Base-by-base conservation (phyloP, 2,329 filamentous ascomycete species). In the Venturia asperata region DNA sequence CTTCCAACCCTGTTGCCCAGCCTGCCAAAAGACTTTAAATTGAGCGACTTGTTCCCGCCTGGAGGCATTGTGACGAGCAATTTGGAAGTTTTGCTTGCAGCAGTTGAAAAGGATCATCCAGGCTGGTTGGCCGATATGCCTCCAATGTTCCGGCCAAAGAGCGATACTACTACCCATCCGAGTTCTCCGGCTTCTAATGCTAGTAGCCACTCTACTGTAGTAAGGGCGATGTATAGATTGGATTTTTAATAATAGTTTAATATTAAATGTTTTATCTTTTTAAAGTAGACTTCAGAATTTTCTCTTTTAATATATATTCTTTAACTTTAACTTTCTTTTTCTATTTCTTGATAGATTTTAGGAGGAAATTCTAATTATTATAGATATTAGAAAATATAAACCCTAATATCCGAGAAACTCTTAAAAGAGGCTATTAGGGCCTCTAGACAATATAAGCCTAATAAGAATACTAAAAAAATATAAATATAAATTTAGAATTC, bases 11-110 rank as follows among this genome's bases (percentile, higher is more conserved):
- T 62, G 19, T 27, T 62, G 5, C 60, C 60, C 4, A 47, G 60
- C 9, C 39, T 63, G 43, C 62, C 62, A 11, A 63, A 63, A 42
- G 45, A 63, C 11, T 63, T 63, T 43, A 63, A 63, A 19, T 24
- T 63, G n/a, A 43, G 37, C 17, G 34, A 63, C 11, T 15, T 55
- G 3, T 63, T 43, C 62, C 37, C 47, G 13, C 62, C 43, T 21
- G 62, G 62, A 24, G 62, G 62, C 3, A 21, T 63, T 5, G 34
- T 49, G 1, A 39, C 19, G 15, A 63, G 43, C 27, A 37, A 63
- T n/a, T 34, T 63, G 42, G 62, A 52, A 6, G 9, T 39, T 1
- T 27, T 63, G 27, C 5, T 63, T 17, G 13, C 43, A 17, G 62
- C 30, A 5, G 43, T 63, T 11, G 5, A 24, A 21, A 63, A 63